A percentile compares a stretch with the other conserved stretches of the same genome.
phyloP scores from a whole-genome alignment of 441 rosid species.

The Erodium texanum region DNA sequence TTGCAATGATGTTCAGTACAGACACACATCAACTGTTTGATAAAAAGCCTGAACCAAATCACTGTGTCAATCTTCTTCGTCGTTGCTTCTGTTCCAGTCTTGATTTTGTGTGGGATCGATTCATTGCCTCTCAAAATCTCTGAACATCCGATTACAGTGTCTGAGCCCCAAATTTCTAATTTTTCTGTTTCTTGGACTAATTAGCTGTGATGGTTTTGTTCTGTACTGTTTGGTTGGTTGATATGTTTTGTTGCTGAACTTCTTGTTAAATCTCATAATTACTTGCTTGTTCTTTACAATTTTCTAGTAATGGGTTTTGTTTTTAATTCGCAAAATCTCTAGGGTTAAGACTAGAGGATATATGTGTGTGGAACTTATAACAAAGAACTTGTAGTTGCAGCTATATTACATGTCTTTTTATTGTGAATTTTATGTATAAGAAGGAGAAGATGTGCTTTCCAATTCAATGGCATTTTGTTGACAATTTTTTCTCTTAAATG shows the following conservation, averaged over 20 bases:
- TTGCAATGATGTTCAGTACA: not conserved
- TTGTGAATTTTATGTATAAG: not conserved
- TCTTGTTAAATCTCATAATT: no score
- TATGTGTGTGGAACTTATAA: no score
- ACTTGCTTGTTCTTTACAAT: no score
- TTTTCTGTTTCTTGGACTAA: not conserved
- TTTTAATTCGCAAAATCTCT: no score
- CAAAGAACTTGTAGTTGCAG: not conserved
- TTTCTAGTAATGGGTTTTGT: no score
- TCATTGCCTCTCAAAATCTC: not conserved
- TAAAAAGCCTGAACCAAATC: conserved; percentile 1
- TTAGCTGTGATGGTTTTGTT: not conserved
- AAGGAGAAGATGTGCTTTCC: not conserved
- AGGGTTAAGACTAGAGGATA: no score
- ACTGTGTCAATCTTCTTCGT: not conserved
- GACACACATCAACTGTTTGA: not conserved
- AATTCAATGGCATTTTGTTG: not conserved
- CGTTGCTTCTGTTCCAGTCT: not conserved
- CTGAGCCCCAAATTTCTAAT: not conserved
- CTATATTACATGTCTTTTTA: not conserved
- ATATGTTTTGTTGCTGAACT: not conserved
- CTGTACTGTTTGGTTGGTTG: not conserved
- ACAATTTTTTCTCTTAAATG: not conserved
- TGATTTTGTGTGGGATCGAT: not conserved
- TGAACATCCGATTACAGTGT: not conserved